A percentile compares a stretch with the other conserved stretches of the same genome.
These are phyloP conservation scores for Lecanicillium sp. DNA, from an alignment of 2,329 filamentous ascomycete genomes.

Conservation along the genomic window DNA sequence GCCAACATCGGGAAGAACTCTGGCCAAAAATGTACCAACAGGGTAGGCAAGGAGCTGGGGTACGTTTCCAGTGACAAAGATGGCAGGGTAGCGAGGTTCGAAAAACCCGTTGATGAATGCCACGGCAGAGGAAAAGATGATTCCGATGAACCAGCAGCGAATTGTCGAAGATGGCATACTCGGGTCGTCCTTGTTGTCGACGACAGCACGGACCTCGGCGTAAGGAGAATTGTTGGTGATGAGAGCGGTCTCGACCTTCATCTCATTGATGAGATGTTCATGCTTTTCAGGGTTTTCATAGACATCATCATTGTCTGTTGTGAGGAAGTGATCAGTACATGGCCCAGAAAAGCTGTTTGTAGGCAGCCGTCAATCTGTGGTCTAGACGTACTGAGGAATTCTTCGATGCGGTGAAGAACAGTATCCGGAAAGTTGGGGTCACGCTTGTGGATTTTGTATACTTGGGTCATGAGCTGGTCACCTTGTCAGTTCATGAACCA, in stretches of 20 bases:
- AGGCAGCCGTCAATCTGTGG: no score
- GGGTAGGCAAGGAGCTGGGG: constrained; percentile 46
- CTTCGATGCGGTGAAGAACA: constrained; percentile 17
- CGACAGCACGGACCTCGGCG: constrained; percentile 45
- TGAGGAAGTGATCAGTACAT: not conserved
- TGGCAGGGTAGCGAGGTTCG: constrained; percentile 42
- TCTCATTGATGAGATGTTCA: constrained; percentile 36
- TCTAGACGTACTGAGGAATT: constrained; percentile 19
- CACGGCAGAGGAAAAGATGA: constrained; percentile 36
- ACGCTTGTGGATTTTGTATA: constrained; percentile 25
- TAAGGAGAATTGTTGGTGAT: constrained; percentile 49
- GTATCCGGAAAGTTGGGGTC: constrained; percentile 33
- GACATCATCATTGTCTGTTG: constrained; percentile 15
- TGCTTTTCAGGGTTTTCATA: constrained; percentile 32
- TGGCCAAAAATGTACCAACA: constrained; percentile 36
- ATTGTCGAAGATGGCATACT: constrained; percentile 40
- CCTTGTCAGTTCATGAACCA: not conserved
- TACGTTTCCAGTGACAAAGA: constrained; percentile 42
- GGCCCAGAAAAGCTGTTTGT: no score
- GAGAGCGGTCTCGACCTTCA: constrained; percentile 44
- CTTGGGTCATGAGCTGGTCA: constrained; percentile 17
- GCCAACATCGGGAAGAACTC: constrained; percentile 34
- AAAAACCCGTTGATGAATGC: constrained; percentile 48
- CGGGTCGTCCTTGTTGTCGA: constrained; percentile 46
- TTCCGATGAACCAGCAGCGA: constrained; percentile 42